phyloP scores from a whole-genome alignment of 1,139 yeast species.

The Lodderomyces beijingensis region DNA sequence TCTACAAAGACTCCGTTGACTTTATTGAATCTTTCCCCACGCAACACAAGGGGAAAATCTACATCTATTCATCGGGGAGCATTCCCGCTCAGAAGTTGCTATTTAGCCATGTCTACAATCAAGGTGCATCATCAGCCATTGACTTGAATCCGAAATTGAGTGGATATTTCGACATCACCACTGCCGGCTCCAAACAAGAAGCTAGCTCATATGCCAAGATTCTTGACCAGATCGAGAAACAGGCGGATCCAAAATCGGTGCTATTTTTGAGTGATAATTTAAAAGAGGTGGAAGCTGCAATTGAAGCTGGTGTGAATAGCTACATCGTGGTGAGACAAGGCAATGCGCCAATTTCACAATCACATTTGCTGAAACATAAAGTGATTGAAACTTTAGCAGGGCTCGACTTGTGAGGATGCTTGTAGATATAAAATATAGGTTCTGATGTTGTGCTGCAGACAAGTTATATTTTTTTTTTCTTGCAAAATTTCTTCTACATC shows the following conservation, averaged over 20 bases:
- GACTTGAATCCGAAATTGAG: constrained; percentile 53
- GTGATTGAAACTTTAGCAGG: constrained; percentile 19
- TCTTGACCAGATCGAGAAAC: constrained; percentile 37
- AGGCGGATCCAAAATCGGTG: constrained; percentile 27
- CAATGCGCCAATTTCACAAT: constrained; percentile 49
- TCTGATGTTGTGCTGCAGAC: not conserved
- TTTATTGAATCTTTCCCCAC: constrained; percentile 41
- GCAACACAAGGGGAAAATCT: constrained; percentile 31
- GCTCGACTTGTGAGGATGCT: constrained; percentile 7
- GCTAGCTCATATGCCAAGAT: constrained; percentile 56
- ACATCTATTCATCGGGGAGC: constrained; percentile 90
- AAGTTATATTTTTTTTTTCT: not conserved
- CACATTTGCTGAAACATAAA: constrained; percentile 20
- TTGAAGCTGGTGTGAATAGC: constrained; percentile 57
- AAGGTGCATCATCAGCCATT: constrained; percentile 19
- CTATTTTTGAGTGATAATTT: constrained; percentile 76
- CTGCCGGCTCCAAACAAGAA: constrained; percentile 72
- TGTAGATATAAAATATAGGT: not conserved
- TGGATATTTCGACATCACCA: constrained; percentile 82
- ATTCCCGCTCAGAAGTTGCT: constrained; percentile 79
- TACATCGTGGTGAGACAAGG: constrained; percentile 71
- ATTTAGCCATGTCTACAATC: constrained; percentile 55
- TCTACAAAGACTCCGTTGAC: constrained; percentile 67
- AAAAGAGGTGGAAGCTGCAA: constrained; percentile 68
- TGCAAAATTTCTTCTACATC: not conserved